These are phyloP conservation scores for Candida sojae DNA, from an alignment of 1,139 yeast species.

Conservation along the genomic window DNA sequence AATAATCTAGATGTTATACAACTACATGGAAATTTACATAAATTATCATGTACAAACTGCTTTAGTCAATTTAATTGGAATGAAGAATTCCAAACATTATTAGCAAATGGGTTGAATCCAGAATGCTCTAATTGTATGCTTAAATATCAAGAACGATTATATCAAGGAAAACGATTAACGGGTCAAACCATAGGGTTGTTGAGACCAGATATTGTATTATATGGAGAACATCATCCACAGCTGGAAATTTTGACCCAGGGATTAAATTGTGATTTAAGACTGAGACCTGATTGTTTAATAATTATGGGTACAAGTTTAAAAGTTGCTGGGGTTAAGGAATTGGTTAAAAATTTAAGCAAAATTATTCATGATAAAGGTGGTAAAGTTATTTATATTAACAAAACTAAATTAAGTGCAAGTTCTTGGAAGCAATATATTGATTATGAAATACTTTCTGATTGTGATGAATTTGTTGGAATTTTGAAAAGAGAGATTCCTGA, in stretches of 20 bases:
- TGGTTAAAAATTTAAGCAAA: constrained; percentile 61
- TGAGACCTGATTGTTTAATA: constrained; percentile 63
- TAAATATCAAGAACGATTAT: constrained; percentile 54
- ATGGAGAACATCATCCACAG: constrained; percentile 80
- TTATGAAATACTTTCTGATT: constrained; percentile 75
- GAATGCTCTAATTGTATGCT: constrained; percentile 61
- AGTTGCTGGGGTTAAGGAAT: constrained; percentile 70
- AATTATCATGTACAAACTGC: constrained; percentile 74
- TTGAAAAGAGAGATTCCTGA: constrained; percentile 56
- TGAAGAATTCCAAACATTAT: constrained; percentile 40
- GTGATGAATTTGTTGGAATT: constrained; percentile 74
- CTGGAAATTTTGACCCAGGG: constrained; percentile 66
- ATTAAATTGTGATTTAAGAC: constrained; percentile 52
- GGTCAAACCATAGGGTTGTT: constrained; percentile 58
- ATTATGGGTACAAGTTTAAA: constrained; percentile 78
- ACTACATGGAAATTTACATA: constrained; percentile 85
- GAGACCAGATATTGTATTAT: constrained; percentile 73
- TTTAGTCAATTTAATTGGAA: constrained; percentile 63
- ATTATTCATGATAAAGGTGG: constrained; percentile 64
- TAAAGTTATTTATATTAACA: constrained; percentile 63
- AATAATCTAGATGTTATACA: constrained; percentile 75
- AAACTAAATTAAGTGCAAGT: constrained; percentile 46
- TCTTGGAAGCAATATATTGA: constrained; percentile 62
- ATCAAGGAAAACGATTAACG: constrained; percentile 61
- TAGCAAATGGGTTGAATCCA: constrained; percentile 59